Evolutionary conservation across 768 basidiomycete species (phyloP), one percentile per base, ranked within the genome.

Genomic region (Xerocomus brunneocitrinus): DNA sequence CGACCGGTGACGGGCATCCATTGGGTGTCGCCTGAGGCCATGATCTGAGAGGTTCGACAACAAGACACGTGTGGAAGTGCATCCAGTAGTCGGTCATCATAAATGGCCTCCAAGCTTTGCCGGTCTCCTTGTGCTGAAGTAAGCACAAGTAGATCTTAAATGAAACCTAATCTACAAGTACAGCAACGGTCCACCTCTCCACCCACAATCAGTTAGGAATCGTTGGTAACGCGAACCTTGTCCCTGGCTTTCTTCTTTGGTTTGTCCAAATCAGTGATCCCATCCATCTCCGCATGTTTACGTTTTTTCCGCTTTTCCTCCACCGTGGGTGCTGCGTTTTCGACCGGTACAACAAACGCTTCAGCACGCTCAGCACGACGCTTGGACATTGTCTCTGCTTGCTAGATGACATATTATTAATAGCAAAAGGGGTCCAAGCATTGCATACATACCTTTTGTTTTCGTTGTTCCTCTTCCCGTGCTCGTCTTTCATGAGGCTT

Each of bases 321-420:
- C 14, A 93, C 82, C 1, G 84, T 86, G 1, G 82, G 83, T 24
- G 78, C 88, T 2, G 79, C 79, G 22, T 74, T 73, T 68, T 99
- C 95, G n/a, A 72, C 76, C 2, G 97, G 97, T 2, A 94, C 91
- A 43, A 94, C 77, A 52, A 90, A 98, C 0, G 81, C 91, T 69
- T 92, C 86, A 50, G 91, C 90, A 22, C 97, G 85, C 67, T 90
- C 84, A 24, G 83, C 87, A 42, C 78, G 82, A 50, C 86, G 83
- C 62, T 84, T 81, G 24, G 79, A 84, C 5, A 82, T 81, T 10
- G 79, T 77, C 56, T 89, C 87, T 25, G 79, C 77, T 91, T 98
- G 94, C 90, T 95, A 58, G 42, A 40, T 24, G 12, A 53, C 14
- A 31, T 27, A 59, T 49, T 22, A 52, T 32, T 48, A 19, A 51